These are phyloP conservation scores for Torulaspora indica DNA, from an alignment of 805 yeast species.

Conservation along the genomic window DNA sequence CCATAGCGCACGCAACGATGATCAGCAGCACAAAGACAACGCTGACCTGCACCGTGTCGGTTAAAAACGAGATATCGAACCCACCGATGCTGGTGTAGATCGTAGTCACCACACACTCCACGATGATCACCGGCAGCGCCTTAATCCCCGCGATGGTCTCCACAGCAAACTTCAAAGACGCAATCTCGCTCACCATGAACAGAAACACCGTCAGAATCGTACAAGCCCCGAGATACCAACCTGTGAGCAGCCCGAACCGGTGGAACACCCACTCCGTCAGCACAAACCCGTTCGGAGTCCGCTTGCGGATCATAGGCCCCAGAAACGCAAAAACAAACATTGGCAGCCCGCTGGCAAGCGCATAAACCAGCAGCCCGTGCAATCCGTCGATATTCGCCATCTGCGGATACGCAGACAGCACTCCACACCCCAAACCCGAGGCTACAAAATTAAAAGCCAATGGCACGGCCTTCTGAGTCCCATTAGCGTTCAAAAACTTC, in stretches of 20 bases:
- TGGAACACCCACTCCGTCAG: constrained; percentile 91
- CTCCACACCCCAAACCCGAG: constrained; percentile 90
- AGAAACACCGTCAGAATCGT: constrained; percentile 80
- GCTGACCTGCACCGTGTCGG: constrained; percentile 81
- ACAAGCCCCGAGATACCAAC: constrained; percentile 70
- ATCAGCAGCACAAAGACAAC: constrained; percentile 63
- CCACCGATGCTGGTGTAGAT: constrained; percentile 88
- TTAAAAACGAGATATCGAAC: constrained; percentile 78
- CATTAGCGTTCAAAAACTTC: constrained; percentile 69
- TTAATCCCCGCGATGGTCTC: constrained; percentile 71
- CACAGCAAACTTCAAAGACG: constrained; percentile 74
- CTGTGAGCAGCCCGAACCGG: constrained; percentile 68
- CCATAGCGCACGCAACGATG: constrained; percentile 74
- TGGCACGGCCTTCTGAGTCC: constrained; percentile 75
- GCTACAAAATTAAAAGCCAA: constrained; percentile 86
- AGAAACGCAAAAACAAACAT: constrained; percentile 74
- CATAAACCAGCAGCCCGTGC: constrained; percentile 80
- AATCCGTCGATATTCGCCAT: constrained; percentile 82
- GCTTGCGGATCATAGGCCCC: constrained; percentile 74
- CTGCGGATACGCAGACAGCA: constrained; percentile 77
- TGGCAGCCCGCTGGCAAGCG: constrained; percentile 76
- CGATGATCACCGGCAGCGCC: constrained; percentile 75
- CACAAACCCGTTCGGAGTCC: constrained; percentile 87
- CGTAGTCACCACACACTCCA: constrained; percentile 82
- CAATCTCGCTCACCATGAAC: constrained; percentile 81